Evolutionary conservation across 2,329 filamentous ascomycete species (phyloP).

Genomic region (Colletotrichum endophyticum): DNA sequence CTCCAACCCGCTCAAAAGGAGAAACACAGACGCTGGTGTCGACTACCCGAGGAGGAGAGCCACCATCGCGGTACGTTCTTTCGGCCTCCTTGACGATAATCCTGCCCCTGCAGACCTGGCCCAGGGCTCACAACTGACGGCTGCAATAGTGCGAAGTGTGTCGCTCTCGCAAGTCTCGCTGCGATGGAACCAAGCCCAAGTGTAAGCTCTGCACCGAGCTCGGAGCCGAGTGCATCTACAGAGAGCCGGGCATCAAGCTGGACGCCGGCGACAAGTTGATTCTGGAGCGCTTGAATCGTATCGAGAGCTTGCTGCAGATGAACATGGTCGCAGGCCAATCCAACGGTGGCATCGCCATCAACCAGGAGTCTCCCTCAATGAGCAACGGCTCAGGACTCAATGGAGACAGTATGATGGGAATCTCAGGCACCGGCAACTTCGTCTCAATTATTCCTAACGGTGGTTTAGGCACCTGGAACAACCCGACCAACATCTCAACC

Average conservation of each 20-base stretch:
- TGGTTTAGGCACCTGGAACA: constrained; percentile 76
- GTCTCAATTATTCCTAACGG: constrained; percentile 63
- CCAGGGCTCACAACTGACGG: constrained; percentile 3
- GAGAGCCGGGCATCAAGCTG: constrained; percentile 85
- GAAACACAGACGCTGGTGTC: constrained; percentile 64
- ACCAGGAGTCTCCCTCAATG: constrained; percentile 67
- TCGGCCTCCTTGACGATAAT: constrained; percentile 30
- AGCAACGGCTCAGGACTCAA: constrained; percentile 68
- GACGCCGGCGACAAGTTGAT: constrained; percentile 88
- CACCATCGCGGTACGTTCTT: constrained; percentile 64
- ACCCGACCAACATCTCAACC: constrained; percentile 74
- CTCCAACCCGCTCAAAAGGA: constrained; percentile 64
- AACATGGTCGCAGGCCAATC: constrained; percentile 58
- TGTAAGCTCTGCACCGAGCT: constrained; percentile 85
- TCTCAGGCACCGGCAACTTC: constrained; percentile 48
- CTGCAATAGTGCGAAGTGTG: constrained; percentile 76
- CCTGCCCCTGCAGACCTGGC: constrained; percentile 5
- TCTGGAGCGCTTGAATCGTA: constrained; percentile 76
- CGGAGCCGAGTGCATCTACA: constrained; percentile 82
- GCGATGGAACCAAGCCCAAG: constrained; percentile 80
- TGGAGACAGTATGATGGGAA: constrained; percentile 59
- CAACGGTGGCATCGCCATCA: constrained; percentile 55
- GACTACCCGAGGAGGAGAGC: constrained; percentile 70
- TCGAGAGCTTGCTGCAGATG: constrained; percentile 80
- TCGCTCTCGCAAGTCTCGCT: constrained; percentile 79